These are phyloP conservation scores for Talaromyces wortmannii DNA, from an alignment of 495 filamentous ascomycete species.

Conservation along the genomic window DNA sequence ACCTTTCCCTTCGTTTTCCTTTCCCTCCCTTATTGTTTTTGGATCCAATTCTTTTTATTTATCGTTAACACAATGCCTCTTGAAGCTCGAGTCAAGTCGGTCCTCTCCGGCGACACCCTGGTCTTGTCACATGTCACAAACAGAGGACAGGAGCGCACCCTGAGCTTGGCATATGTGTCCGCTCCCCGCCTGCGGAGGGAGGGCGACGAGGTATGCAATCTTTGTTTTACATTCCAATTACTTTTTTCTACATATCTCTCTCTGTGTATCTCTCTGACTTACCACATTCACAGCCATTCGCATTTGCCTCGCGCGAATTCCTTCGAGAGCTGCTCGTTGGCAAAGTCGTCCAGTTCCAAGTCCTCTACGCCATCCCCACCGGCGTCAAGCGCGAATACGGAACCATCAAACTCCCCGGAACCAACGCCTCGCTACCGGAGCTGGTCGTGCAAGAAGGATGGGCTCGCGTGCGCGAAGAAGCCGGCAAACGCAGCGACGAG, in stretches of 20 bases:
- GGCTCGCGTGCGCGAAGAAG: conserved; percentile 87
- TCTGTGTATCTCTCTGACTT: background rate
- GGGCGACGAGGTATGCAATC: conserved; percentile 78
- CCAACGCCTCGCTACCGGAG: conserved; percentile 71
- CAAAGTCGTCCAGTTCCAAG: conserved; percentile 75
- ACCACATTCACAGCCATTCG: conserved; percentile 50
- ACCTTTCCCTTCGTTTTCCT: conserved; percentile 11
- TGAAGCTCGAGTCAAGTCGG: conserved; percentile 85
- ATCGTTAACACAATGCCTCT: conserved; percentile 24
- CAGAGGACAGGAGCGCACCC: conserved; percentile 65
- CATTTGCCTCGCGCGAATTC: conserved; percentile 89
- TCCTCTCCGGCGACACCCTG: conserved; percentile 87
- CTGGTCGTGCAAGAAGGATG: conserved; percentile 77
- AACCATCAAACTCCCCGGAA: conserved; percentile 58
- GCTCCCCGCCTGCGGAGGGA: conserved; percentile 82
- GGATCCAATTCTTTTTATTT: conserved; percentile 12
- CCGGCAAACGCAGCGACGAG: conserved; percentile 75
- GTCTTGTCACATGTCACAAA: conserved; percentile 72
- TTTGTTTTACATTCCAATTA: too few relatives aligned
- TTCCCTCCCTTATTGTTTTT: conserved; percentile 8
- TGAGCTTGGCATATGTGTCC: conserved; percentile 87
- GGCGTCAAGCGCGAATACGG: conserved; percentile 83
- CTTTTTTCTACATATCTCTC: too few relatives aligned
- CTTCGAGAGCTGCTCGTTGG: conserved; percentile 78
- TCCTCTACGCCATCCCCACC: conserved; percentile 76